Conservation (phyloP, 208 protist species). For the Lotmaria passim region DNA sequence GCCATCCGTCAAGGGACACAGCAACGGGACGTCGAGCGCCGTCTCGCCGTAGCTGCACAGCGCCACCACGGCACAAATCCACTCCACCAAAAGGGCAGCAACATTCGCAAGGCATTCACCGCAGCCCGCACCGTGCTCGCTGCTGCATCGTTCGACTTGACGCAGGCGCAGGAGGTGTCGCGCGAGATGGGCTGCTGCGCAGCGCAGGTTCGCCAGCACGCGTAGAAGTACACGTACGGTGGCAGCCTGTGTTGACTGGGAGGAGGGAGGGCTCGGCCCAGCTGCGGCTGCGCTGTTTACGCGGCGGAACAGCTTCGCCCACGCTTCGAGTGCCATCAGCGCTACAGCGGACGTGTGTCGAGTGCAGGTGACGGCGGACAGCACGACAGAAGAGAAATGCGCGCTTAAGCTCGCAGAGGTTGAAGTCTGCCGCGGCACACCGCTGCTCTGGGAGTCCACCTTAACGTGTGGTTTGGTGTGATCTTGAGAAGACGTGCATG, state of each 20-base stretch:
- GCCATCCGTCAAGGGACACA: constrained; percentile 1
- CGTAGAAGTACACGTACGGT: constrained; percentile 13
- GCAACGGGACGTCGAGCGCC: no score
- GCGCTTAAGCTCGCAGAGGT: background rate
- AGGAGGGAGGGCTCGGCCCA: background rate
- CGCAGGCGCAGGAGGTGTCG: background rate
- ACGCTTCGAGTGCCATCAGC: constrained; percentile 17
- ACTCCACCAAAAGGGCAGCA: constrained; percentile 12
- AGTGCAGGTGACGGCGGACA: constrained; percentile 18
- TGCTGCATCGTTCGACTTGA: background rate
- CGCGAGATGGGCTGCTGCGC: constrained; percentile 5
- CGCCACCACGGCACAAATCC: constrained; percentile 19
- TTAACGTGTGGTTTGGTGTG: background rate
- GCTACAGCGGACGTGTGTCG: constrained; percentile 1
- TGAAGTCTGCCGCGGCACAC: background rate
- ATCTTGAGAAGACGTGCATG: background rate
- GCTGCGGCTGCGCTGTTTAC: constrained; percentile 4
- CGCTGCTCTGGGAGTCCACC: background rate
- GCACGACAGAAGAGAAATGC: constrained; percentile 9
- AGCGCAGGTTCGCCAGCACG: constrained; percentile 23
- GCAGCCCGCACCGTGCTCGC: background rate
- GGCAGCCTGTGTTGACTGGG: background rate
- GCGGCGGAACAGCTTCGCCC: constrained; percentile 8
- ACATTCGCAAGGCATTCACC: background rate
- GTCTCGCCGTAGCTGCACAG: constrained; percentile 30